Evolutionary conservation across 1,139 yeast genomes (phyloP).

Genomic region (Tardiomyces blankii): DNA sequence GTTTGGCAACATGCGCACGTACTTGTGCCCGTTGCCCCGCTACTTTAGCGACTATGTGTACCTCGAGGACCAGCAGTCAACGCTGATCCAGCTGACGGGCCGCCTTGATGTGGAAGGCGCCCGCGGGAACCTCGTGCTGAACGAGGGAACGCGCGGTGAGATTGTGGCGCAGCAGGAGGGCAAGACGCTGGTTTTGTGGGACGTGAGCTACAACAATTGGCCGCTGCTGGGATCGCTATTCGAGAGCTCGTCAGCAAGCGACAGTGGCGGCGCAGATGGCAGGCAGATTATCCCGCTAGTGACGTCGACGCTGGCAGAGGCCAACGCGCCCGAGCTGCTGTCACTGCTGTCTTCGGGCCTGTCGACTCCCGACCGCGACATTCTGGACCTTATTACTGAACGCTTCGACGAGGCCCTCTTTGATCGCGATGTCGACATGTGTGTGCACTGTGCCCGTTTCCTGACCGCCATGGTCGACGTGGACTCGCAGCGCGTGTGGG

Average conservation of each 20-base stretch:
- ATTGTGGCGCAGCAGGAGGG: conserved; percentile 32
- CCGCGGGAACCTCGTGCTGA: conserved; percentile 28
- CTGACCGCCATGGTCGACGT: conserved; percentile 38
- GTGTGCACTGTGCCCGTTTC: conserved; percentile 41
- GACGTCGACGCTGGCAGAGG: background rate
- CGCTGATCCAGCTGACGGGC: conserved; percentile 31
- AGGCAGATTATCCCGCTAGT: conserved; percentile 1
- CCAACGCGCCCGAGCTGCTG: conserved; percentile 32
- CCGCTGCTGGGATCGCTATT: conserved; percentile 66
- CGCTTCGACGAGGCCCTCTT: conserved; percentile 60
- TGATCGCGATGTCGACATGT: conserved; percentile 37
- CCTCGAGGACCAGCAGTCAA: conserved; percentile 4
- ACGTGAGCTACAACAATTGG: conserved; percentile 78
- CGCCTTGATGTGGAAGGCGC: conserved; percentile 24
- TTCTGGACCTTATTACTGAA: conserved; percentile 55
- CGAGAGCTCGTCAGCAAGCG: conserved; percentile 43
- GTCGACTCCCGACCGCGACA: conserved; percentile 55
- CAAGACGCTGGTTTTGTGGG: conserved; percentile 54
- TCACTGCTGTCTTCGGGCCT: conserved; percentile 26
- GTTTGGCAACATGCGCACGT: conserved; percentile 47
- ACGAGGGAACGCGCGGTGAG: conserved; percentile 60
- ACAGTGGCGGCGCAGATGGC: background rate
- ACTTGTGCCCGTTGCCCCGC: conserved; percentile 34
- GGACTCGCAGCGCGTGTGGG: conserved; percentile 66
- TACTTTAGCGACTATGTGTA: conserved; percentile 21